Evolutionary conservation across 352 stramenopile genomes (phyloP).

Genomic region (Globisporangium lucens): DNA sequence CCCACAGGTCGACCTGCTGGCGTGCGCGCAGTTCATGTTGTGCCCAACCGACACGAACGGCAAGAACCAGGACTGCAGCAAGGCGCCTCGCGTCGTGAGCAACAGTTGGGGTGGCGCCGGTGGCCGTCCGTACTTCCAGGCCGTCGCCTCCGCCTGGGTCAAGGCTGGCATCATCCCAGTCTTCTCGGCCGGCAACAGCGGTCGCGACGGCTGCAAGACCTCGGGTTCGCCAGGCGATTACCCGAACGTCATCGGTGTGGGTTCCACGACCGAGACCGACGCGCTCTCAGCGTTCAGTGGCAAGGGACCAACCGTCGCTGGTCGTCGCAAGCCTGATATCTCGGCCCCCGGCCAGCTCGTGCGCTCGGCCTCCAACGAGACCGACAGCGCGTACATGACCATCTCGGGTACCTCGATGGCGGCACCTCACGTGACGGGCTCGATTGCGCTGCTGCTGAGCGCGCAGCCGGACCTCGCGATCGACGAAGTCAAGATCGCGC

Average conservation of each 20-base stretch:
- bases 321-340: constrained; percentile 25
- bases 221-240: constrained; percentile 23
- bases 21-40: constrained; percentile 22
- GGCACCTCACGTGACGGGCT: constrained; percentile 26
- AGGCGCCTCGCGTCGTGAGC: constrained; percentile 25
- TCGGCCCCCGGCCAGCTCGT: constrained; percentile 23
- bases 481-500: constrained; percentile 16
- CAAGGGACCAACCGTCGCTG: constrained; percentile 15
- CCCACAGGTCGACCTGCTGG: too few relatives aligned
- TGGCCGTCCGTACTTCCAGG: constrained; percentile 10
- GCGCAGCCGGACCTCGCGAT: constrained; percentile 19
- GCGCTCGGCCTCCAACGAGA: constrained; percentile 7
- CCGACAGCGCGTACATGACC: background rate
- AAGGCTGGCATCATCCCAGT: constrained; percentile 26
- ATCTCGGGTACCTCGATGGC: constrained; percentile 18
- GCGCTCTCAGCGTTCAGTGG: constrained; percentile 10
- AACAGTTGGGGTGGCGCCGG: constrained; percentile 23
- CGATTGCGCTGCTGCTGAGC: constrained; percentile 27
- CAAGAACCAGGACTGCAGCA: constrained; percentile 19
- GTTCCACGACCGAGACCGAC: constrained; percentile 9
- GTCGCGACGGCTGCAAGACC: constrained; percentile 13
- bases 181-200: constrained; percentile 21
- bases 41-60: constrained; percentile 24
- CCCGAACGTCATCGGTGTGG: constrained; percentile 26
- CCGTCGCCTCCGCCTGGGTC: constrained; percentile 17